Base-by-base conservation (phyloP, 1,284 basidiomycete genomes). In the Moesziomyces aphidis region DNA sequence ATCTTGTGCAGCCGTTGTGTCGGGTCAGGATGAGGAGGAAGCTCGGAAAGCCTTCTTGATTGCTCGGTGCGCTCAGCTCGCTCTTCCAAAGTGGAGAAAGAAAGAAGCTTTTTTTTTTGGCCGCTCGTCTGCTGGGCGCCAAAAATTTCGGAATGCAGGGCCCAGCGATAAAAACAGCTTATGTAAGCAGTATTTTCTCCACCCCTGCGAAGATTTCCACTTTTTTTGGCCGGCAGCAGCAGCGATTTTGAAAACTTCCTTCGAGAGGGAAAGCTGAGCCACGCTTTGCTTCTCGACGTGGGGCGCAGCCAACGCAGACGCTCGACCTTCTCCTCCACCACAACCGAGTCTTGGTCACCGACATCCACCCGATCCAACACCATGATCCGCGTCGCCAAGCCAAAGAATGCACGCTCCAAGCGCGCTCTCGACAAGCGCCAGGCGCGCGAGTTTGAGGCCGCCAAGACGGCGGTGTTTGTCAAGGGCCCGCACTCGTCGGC, bases 381-480 rank as follows among this genome's bases (percentile, higher is more conserved):
- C 24, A 82, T 83, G 80, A 77, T 82, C 23, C 51, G 74, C 42
- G 69, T 73, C 4, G 70, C 72, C 61, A 97, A 97, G 88, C 94
- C 96, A 34, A 94, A 93, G 87, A 98, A 97, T 88, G 96, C 97
- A 1, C 90, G 96, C 45, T 93, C 93, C n/a, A 99, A 99, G 87
- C 89, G 97, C 71, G 96, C 90, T 0, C 84, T 97, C 77, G 93
- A 94, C 50, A 92, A 92, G 50, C 89, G 95, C 34, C 92, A 93
- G 83, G 90, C 96, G 2, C 94, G 95, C 83, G 89, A 96, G 31
- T 67, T 56, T 62, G 96, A 99, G 87, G 92, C 93, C 80, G 89
- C 90, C 60, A 89, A 89, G 85, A 89, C 91, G 26, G 91, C 91
- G 23, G 90, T 99, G 76, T 97, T 99, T 84, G 94, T 97, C 43